These are phyloP conservation scores for Phaeosphaeria sp. DNA, from an alignment of 2,329 filamentous ascomycete species.

Conservation along the genomic window DNA sequence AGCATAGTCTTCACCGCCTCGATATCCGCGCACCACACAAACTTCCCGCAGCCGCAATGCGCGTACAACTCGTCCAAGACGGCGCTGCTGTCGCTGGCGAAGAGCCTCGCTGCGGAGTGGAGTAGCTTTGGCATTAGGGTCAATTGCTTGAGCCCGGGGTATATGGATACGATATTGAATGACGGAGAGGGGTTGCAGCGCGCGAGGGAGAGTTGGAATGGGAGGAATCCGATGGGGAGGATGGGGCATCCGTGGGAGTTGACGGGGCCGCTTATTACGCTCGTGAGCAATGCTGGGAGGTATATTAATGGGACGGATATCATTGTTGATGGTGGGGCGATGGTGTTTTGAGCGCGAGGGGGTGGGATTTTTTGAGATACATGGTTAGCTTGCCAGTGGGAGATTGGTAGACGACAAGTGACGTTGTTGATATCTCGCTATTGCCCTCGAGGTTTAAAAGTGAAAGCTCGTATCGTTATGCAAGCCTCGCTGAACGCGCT, in stretches of 20 bases:
- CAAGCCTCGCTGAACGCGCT: background rate
- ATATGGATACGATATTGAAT: conserved; percentile 80
- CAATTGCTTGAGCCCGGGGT: conserved; percentile 75
- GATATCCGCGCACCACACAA: conserved; percentile 72
- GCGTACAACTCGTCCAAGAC: conserved; percentile 78
- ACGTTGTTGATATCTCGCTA: too few relatives aligned
- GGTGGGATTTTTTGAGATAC: background rate
- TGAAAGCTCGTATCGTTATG: background rate
- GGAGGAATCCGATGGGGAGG: conserved; percentile 67
- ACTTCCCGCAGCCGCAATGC: conserved; percentile 74
- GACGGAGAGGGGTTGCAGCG: conserved; percentile 66
- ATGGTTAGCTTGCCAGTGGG: background rate
- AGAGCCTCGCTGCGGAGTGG: conserved; percentile 76
- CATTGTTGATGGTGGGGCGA: conserved; percentile 64
- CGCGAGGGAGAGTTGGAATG: conserved; percentile 63
- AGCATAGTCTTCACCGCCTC: conserved; percentile 71
- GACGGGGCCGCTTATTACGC: conserved; percentile 66
- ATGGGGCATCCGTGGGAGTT: conserved; percentile 71
- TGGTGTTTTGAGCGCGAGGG: conserved; percentile 39
- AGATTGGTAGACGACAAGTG: background rate
- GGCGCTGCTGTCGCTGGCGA: conserved; percentile 68
- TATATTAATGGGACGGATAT: conserved; percentile 75
- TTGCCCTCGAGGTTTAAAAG: too few relatives aligned
- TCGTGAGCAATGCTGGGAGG: conserved; percentile 66
- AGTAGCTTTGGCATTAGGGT: conserved; percentile 72